phyloP scores from a whole-genome alignment of 192 early-diverging fungal genomes.

The Pilaira anomala region DNA sequence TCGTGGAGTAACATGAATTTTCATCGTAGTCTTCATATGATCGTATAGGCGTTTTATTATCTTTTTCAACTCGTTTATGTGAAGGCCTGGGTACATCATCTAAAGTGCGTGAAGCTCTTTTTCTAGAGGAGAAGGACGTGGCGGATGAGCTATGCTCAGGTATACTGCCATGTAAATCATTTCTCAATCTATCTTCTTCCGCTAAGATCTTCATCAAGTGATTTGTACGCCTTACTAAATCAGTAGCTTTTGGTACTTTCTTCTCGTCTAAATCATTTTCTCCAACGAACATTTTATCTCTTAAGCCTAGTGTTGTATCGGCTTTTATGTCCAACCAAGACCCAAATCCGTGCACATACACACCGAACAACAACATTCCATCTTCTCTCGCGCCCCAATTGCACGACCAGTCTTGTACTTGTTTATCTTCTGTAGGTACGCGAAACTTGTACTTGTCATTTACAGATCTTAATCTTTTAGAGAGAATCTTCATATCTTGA shows the following conservation, averaged over 20 bases:
- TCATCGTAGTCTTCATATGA: neutral
- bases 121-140: too few relatives aligned
- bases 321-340: conserved; percentile 84
- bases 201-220: conserved; percentile 83
- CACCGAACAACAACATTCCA: conserved; percentile 93
- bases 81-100: neutral
- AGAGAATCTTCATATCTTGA: conserved; percentile 68
- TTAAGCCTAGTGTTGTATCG: conserved; percentile 72
- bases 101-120: neutral
- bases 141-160: too few relatives aligned
- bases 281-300: conserved; percentile 82
- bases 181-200: conserved; percentile 51
- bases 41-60: neutral
- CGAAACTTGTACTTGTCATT: conserved; percentile 72
- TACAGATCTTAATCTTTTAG: conserved; percentile 51
- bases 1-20: conserved; percentile 33
- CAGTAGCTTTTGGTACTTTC: conserved; percentile 74
- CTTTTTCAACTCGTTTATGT: neutral
- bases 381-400: conserved; percentile 92
- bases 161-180: too few relatives aligned
- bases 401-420: conserved; percentile 80
- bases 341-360: conserved; percentile 92
- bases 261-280: conserved; percentile 36
- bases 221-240: conserved; percentile 86
- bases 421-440: conserved; percentile 71